Conservation (phyloP, 2,329 filamentous ascomycete genomes). For the Trichoderma sp. region DNA sequence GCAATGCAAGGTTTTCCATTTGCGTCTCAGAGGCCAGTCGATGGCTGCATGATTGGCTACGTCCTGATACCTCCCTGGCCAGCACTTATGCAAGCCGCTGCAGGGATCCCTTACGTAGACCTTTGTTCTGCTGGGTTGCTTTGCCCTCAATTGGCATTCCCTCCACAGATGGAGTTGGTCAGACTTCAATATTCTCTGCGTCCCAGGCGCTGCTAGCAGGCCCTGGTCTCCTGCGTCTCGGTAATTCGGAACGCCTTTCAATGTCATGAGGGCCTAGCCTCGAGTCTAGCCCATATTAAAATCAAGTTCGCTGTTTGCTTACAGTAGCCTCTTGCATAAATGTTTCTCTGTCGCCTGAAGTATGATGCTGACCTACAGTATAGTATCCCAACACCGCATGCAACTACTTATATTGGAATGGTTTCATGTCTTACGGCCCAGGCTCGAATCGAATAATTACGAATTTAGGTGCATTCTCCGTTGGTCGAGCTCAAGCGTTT, state of each 20-base stretch:
- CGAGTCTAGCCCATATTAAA: background rate
- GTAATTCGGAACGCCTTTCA: background rate
- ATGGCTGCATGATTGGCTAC: background rate
- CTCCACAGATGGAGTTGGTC: background rate
- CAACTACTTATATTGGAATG: background rate
- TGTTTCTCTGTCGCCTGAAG: background rate
- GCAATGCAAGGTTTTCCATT: background rate
- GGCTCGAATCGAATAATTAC: background rate
- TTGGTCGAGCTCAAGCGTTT: background rate
- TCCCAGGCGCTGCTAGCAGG: background rate
- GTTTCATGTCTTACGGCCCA: background rate
- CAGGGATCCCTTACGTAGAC: background rate
- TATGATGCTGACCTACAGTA: background rate
- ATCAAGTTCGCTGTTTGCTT: background rate
- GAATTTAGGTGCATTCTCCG: background rate
- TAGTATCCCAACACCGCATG: background rate
- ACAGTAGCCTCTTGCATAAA: background rate
- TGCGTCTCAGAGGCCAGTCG: background rate
- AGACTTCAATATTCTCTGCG: background rate
- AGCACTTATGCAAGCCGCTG: constrained; percentile 9
- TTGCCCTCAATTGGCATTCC: background rate
- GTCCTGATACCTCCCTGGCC: background rate
- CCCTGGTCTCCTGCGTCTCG: background rate
- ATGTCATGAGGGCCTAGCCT: background rate
- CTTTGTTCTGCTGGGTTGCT: background rate